Base-by-base conservation (phyloP, 1,284 basidiomycete species). In the Ganoderma lucidum region DNA sequence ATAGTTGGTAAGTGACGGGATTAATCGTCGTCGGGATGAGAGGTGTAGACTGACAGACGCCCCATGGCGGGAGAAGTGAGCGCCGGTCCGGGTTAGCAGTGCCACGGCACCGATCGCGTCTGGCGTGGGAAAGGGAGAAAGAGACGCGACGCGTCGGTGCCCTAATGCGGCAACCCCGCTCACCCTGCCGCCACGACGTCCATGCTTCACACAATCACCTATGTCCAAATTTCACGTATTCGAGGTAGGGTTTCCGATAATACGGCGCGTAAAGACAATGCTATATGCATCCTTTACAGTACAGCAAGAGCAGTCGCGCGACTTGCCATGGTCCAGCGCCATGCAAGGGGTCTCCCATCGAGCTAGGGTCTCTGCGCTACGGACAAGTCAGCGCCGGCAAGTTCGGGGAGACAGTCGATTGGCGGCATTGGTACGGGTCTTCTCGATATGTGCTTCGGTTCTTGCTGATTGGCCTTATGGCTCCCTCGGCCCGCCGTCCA, bases 351-450 rank as follows among this genome's bases (percentile, higher is more conserved):
- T 80, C 86, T 0, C 65, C 76, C 1, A 86, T 94, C 53, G 80
- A 83, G 23, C 78, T 84, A 15, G 91, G 89, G 2, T 83, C 82
- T 15, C 79, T 94, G 70, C 82, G 93, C 30, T 93, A 93, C 72
- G 92, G 92, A 0, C 79, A 82, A 62, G 83, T 84, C 2, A 78
- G 77, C 5, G 75, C 76, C 12, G 81, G 77, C n/a, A 79, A 84
- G 60, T 88, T 83, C 66, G 87, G 89, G 61, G 89, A 92, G 76
- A 86, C 83, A 0, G 86, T 93, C 2, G 84, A 89, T 77, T 93
- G 92, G 92, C 82, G 87, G 51, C 92, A 94, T 75, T 93, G 93
- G 92, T 92, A 78, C 41, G 64, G 17, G n/a, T 17, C 32, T 53
- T 19, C 73, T 80, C 62, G 45, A 37, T 41, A 17, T 44, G 35